phyloP scores from a whole-genome alignment of 805 yeast genomes.

The Hanseniaspora hatyaiensis region DNA sequence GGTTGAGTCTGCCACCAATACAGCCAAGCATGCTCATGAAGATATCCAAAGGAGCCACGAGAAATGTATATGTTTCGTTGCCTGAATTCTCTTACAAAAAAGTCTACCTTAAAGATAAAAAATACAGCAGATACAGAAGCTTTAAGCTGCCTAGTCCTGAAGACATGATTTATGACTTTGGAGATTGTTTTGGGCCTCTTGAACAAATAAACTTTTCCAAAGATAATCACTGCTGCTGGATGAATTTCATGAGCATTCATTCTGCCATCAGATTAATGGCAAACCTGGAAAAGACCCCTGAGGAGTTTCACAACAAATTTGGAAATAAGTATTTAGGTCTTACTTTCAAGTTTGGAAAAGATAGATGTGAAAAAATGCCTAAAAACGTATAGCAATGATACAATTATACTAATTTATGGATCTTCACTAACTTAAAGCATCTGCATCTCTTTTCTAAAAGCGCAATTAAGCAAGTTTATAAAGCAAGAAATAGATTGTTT shows the following conservation, averaged over 20 bases:
- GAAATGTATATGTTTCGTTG: conserved; percentile 65
- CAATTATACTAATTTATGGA: too few species aligned
- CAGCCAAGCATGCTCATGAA: conserved; percentile 46
- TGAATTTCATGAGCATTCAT: conserved; percentile 53
- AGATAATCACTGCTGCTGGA: conserved; percentile 62
- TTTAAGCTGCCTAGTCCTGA: conserved; percentile 37
- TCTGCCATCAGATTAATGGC: conserved; percentile 57
- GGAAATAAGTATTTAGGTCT: conserved; percentile 40
- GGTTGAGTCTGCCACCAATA: conserved; percentile 53
- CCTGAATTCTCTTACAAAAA: conserved; percentile 34
- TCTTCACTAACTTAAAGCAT: too few species aligned
- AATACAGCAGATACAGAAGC: conserved; percentile 22
- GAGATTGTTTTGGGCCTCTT: conserved; percentile 47
- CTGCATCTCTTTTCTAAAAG: too few species aligned
- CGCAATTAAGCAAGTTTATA: too few species aligned
- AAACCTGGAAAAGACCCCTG: conserved; percentile 36
- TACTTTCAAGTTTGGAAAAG: conserved; percentile 61
- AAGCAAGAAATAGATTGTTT: too few species aligned
- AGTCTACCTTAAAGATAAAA: conserved; percentile 27
- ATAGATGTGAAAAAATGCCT: conserved; percentile 57
- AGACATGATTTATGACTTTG: conserved; percentile 47
- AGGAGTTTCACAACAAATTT: conserved; percentile 32
- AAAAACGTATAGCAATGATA: conserved; percentile 28
- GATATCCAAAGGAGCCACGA: conserved; percentile 61
- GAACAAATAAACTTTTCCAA: conserved; percentile 66